A percentile compares a stretch with the other conserved stretches of the same genome.
phyloP scores from a whole-genome alignment of 805 yeast genomes.

The Candida suzukii region DNA sequence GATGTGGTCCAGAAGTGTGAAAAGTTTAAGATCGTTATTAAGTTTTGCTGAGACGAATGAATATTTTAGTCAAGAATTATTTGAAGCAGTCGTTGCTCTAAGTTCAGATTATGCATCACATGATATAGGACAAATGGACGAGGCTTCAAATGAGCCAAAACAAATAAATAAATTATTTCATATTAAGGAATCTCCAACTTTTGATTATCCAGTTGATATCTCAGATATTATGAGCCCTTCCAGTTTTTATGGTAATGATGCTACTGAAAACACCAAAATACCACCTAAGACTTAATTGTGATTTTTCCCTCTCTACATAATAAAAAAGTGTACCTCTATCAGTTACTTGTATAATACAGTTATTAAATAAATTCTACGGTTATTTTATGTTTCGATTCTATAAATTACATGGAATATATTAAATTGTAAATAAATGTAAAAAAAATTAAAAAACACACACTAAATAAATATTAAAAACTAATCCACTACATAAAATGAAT shows the following conservation, averaged over 20 bases:
- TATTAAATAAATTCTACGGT: too few relatives aligned
- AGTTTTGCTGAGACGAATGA: constrained; percentile 5
- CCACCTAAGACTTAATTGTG: too few relatives aligned
- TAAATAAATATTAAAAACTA: not conserved
- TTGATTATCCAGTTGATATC: not conserved
- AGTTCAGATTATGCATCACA: not conserved
- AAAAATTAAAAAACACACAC: too few relatives aligned
- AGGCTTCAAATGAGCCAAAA: not conserved
- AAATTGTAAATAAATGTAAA: too few relatives aligned
- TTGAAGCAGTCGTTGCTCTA: not conserved
- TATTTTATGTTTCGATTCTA: too few relatives aligned
- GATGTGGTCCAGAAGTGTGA: constrained; percentile 8
- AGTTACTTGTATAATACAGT: too few relatives aligned
- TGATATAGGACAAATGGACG: not conserved
- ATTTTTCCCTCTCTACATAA: too few relatives aligned
- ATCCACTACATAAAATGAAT: too few relatives aligned
- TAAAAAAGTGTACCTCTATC: too few relatives aligned
- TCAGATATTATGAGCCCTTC: not conserved
- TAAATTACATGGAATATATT: too few relatives aligned
- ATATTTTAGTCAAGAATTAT: not conserved
- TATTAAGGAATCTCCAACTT: not conserved
- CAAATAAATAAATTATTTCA: not conserved
- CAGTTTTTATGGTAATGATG: not conserved
- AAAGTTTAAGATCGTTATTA: constrained; percentile 1
- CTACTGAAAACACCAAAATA: too few relatives aligned